Evolutionary conservation across 2,329 filamentous ascomycete species (phyloP), one percentile per base, ranked within the genome.

Genomic region (Penicillium sp.): DNA sequence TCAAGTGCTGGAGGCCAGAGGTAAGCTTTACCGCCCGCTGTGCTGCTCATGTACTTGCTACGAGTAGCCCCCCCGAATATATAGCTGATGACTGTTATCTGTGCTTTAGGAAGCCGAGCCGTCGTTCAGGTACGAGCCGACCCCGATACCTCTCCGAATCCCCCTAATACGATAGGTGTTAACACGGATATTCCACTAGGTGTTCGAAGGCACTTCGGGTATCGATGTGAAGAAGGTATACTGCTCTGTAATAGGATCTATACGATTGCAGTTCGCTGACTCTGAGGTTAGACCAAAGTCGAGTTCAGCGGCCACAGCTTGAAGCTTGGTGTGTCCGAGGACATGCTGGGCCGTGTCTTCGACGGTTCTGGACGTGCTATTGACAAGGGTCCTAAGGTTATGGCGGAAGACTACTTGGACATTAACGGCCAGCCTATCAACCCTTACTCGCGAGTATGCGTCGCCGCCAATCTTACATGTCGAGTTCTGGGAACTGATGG

Each of bases 351-450:
- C 62, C 92, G 95, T 79, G 91, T 97, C 75, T 99, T 99, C 72
- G 92, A 99, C 79, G 94, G 94, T 68, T 97, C 94, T 55, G 94
- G 94, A 70, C 88, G 92, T 75, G 89, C 95, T 64, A 99, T 99
- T 74, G 94, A 99, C 79, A 99, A 97, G 80, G 94, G 95, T 48
- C 94, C 94, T 56, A 97, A 96, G 80, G 94, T 99, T 67, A 79
- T 99, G 61, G 92, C 94, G 46, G 94, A 99, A 76, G 94, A 99
- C 67, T 99, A 95, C 75, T 82, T 99, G 65, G 95, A 99, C 68
- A 99, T 99, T 79, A 99, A 99, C 80, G 94, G 94, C 71, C 94
- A 87, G 74, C 92, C 94, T 54, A 99, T 99, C 78, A 99, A 99
- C 79, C 94, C 94, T 56, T 97, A 94, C 79, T 92, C 92, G 55